A percentile compares a stretch with the other conserved stretches of the same genome.
These are phyloP conservation scores for Waltergamsia citrina DNA, from an alignment of 2,329 filamentous ascomycete genomes.

Conservation along the genomic window DNA sequence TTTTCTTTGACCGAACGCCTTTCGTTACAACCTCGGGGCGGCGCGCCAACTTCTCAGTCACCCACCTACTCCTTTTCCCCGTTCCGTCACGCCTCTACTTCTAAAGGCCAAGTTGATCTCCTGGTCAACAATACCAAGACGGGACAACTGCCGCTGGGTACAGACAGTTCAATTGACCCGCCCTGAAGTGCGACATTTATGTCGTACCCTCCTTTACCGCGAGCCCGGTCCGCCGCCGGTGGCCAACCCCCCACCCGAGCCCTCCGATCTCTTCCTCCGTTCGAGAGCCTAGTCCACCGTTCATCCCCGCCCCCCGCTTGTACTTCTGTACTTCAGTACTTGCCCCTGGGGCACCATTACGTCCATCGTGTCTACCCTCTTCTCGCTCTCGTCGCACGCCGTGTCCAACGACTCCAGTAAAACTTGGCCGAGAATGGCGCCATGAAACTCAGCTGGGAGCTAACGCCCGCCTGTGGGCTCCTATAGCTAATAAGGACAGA, in stretches of 20 bases:
- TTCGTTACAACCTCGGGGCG: too few species aligned
- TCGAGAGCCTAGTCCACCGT: not conserved
- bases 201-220: not conserved
- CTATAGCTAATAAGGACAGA: not conserved
- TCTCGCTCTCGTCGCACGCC: not conserved
- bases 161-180: not conserved
- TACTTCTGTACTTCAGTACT: not conserved
- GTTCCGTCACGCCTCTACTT: too few species aligned
- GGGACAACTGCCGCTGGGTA: too few species aligned
- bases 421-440: not conserved
- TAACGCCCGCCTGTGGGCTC: too few species aligned
- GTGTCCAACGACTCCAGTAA: not conserved
- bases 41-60: too few species aligned
- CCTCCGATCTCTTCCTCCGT: constrained; percentile 4
- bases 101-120: too few species aligned
- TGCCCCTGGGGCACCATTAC: not conserved
- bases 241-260: constrained; percentile 1
- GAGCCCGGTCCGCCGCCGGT: not conserved
- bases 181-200: not conserved
- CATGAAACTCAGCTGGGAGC: not conserved
- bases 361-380: not conserved
- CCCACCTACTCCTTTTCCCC: too few species aligned
- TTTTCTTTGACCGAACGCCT: too few species aligned
- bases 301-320: constrained; percentile 2
- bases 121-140: too few species aligned